Base-by-base conservation (phyloP, 805 yeast species). In the Metschnikowia kofuensis region DNA sequence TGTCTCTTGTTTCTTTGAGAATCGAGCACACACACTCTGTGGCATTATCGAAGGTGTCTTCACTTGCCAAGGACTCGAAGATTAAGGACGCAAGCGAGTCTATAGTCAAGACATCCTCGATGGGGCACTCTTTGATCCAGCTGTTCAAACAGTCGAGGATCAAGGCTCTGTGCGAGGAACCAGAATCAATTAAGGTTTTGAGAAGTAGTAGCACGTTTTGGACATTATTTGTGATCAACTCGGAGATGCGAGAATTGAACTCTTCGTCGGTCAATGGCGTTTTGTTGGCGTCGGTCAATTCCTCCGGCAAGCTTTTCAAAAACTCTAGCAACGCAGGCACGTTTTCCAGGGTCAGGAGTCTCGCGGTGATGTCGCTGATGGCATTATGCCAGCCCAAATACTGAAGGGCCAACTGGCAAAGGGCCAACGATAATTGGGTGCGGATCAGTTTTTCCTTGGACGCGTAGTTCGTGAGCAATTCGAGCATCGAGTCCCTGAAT, bases 291-390 rank as follows among this genome's bases (percentile, higher is more conserved):
- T 87, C 95, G 39, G 84, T 68, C 39, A 90, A 77, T 67, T 94
- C 99, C 65, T 94, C 98, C 1, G 99, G 99, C 48, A 94, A 70
- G 44, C 94, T 84, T 63, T 83, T 84, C 53, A 94, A 76, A 60
- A 92, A 90, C 61, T 88, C 95, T 48, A 95, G 72, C 38, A 92
- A 64, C 42, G 80, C 69, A 5, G 70, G 63, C 57, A 77, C 63
- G 42, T 70, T 63, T 45, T 64, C 70, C 44, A 70, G 67, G 45
- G 52, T 38, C 14, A 79, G 73, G 35, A 86, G 66, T 15, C 68
- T 62, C 5, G 74, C 52, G 13, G 87, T 79, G 48, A 89, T 78
- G 55, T 90, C 96, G 26, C 70, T 74, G 4, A 90, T 63, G 1
- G 96, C 87, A 54, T 80, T 72, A 6, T 67, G 59, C 98, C 98